phyloP scores from a whole-genome alignment of 441 rosid genomes.

The Capsella rubella region DNA sequence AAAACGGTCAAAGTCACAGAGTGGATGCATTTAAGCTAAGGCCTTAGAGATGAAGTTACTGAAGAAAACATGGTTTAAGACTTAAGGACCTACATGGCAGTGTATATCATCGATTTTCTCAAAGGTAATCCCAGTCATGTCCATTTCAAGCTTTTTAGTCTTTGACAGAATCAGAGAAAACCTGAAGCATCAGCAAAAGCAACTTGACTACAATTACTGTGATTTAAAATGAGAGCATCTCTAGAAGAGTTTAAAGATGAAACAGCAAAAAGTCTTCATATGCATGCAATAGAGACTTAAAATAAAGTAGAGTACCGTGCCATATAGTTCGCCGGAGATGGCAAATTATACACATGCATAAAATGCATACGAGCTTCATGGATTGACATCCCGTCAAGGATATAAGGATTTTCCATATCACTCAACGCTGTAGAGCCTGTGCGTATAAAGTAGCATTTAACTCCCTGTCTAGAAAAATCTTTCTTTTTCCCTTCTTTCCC shows the following conservation, averaged over 20 bases:
- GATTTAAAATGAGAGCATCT: neutral
- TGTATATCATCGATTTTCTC: constrained; percentile 47
- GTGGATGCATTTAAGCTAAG: neutral
- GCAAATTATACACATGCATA: constrained; percentile 70
- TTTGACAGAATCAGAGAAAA: constrained; percentile 77
- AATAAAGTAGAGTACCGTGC: constrained; percentile 50
- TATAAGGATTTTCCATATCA: constrained; percentile 48
- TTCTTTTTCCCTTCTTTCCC: constrained; percentile 75
- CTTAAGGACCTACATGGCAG: constrained; percentile 58
- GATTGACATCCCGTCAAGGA: constrained; percentile 60
- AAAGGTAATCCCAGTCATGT: constrained; percentile 47
- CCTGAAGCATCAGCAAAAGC: constrained; percentile 51
- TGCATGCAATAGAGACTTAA: neutral
- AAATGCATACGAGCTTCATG: constrained; percentile 71
- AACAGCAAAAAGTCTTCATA: neutral
- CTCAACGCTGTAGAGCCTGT: constrained; percentile 52
- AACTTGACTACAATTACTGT: constrained; percentile 11
- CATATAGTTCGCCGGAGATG: constrained; percentile 68
- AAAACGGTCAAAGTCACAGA: neutral
- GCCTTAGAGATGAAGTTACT: neutral
- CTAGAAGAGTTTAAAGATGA: neutral
- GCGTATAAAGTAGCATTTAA: constrained; percentile 72
- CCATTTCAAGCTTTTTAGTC: constrained; percentile 58
- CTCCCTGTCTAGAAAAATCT: constrained; percentile 56
- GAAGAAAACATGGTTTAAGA: neutral